Conservation (phyloP, 2,329 filamentous ascomycete species). For the Lachnellula suecica region DNA sequence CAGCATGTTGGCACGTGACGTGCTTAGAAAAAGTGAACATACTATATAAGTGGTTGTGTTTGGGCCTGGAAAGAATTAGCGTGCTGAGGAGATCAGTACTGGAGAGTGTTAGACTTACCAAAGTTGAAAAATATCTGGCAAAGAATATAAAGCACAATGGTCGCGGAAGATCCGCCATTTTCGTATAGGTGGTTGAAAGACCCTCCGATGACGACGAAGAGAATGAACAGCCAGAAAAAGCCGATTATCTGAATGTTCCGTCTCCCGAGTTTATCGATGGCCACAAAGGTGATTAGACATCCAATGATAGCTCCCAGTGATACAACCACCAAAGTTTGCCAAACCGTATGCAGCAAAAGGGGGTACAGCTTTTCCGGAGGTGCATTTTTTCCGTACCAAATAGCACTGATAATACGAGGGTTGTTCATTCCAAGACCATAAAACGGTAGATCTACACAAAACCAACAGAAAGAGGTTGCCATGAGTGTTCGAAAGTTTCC, state of each 20-base stretch:
- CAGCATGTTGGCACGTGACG: too few relatives aligned
- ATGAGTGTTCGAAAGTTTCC: slow-evolving; percentile 55
- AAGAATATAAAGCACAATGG: slow-evolving; percentile 62
- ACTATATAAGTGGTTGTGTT: slow-evolving; percentile 68
- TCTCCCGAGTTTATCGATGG: slow-evolving; percentile 73
- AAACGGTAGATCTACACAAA: slow-evolving; percentile 35
- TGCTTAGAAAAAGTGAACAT: too few relatives aligned
- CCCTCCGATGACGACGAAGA: slow-evolving; percentile 65
- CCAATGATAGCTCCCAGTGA: slow-evolving; percentile 76
- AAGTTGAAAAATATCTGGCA: slow-evolving; percentile 66
- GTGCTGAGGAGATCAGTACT: too few relatives aligned
- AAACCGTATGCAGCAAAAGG: slow-evolving; percentile 63
- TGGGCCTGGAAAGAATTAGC: too few relatives aligned
- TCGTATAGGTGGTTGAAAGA: slow-evolving; percentile 51
- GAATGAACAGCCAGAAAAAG: slow-evolving; percentile 58
- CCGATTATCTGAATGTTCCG: slow-evolving; percentile 71
- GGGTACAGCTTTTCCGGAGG: too few relatives aligned
- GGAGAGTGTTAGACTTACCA: too few relatives aligned
- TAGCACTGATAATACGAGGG: slow-evolving; percentile 66
- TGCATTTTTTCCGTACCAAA: slow-evolving; percentile 65
- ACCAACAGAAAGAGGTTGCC: slow-evolving; percentile 52
- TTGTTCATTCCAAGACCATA: slow-evolving; percentile 72
- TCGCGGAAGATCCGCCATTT: slow-evolving; percentile 42
- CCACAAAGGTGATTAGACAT: slow-evolving; percentile 75
- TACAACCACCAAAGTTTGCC: slow-evolving; percentile 68